phyloP scores from a whole-genome alignment of 1,284 basidiomycete genomes.

The Microstroma glucosiphilum region DNA sequence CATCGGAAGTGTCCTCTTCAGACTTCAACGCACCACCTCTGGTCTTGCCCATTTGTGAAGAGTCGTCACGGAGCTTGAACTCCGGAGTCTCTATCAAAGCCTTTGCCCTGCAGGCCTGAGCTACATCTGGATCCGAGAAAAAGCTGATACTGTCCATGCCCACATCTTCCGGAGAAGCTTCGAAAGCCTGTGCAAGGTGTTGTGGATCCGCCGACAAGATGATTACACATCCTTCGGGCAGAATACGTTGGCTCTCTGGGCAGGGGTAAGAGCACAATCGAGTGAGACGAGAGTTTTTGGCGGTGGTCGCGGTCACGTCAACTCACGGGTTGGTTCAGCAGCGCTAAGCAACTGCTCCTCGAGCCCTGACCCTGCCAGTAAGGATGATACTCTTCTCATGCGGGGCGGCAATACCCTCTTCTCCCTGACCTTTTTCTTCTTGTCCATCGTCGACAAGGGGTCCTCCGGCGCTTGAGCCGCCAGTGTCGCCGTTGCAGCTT shows the following conservation, averaged over 20 bases:
- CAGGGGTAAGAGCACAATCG: background rate
- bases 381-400: constrained; percentile 26
- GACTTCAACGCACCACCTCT: constrained; percentile 21
- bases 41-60: constrained; percentile 36
- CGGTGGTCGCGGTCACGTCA: background rate
- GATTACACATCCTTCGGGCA: constrained; percentile 14
- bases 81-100: constrained; percentile 37
- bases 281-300: background rate
- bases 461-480: too few species aligned
- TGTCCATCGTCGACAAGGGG: background rate
- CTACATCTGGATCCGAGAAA: constrained; percentile 14
- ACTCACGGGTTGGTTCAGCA: constrained; percentile 12
- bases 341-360: constrained; percentile 33
- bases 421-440: constrained; percentile 8
- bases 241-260: constrained; percentile 1
- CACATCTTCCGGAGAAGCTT: constrained; percentile 12
- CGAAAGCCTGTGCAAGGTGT: constrained; percentile 13
- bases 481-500: too few species aligned
- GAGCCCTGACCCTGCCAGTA: constrained; percentile 28
- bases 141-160: constrained; percentile 7
- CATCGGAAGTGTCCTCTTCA: constrained; percentile 68
- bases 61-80: constrained; percentile 31
- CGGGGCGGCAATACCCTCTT: constrained; percentile 26
- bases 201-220: constrained; percentile 19
- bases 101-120: constrained; percentile 7